Conservation (phyloP, 1,284 basidiomycete genomes). For the Rhodotorula sp. region DNA sequence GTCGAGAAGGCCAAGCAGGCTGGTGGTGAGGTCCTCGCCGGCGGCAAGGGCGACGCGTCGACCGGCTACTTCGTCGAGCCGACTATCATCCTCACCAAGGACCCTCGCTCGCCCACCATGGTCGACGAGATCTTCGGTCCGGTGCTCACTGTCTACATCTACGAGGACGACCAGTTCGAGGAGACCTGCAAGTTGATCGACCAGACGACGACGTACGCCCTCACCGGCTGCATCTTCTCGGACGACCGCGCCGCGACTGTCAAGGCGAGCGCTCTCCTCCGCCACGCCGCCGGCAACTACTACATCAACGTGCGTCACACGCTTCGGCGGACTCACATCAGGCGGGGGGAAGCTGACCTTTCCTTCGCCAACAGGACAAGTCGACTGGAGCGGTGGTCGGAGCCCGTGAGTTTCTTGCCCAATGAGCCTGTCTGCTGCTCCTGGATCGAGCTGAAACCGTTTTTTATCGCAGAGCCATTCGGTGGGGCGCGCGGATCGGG, state of each 20-base stretch:
- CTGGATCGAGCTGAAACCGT: not conserved
- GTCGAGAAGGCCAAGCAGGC: slow-evolving; percentile 84
- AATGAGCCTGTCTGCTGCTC: not conserved
- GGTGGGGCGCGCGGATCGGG: slow-evolving; percentile 60
- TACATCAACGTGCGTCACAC: slow-evolving; percentile 65
- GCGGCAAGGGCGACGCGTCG: slow-evolving; percentile 80
- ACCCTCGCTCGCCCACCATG: slow-evolving; percentile 88
- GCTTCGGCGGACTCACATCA: too few relatives aligned
- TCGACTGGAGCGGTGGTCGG: not conserved
- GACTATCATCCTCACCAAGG: slow-evolving; percentile 89
- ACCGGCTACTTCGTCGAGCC: slow-evolving; percentile 93
- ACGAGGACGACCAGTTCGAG: slow-evolving; percentile 77
- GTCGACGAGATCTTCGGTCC: slow-evolving; percentile 96
- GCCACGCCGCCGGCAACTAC: slow-evolving; percentile 76
- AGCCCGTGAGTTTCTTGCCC: not conserved
- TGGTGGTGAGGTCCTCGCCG: slow-evolving; percentile 83
- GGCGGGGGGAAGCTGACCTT: not conserved
- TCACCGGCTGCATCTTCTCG: slow-evolving; percentile 83
- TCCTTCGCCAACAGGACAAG: not conserved
- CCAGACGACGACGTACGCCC: slow-evolving; percentile 79
- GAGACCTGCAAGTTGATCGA: slow-evolving; percentile 85
- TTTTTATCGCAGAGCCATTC: not conserved
- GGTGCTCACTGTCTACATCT: slow-evolving; percentile 88
- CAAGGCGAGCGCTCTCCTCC: slow-evolving; percentile 68
- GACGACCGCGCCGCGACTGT: slow-evolving; percentile 73